These are phyloP conservation scores for Aphanomyces euteiches DNA, from an alignment of 352 stramenopile species.

Conservation along the genomic window DNA sequence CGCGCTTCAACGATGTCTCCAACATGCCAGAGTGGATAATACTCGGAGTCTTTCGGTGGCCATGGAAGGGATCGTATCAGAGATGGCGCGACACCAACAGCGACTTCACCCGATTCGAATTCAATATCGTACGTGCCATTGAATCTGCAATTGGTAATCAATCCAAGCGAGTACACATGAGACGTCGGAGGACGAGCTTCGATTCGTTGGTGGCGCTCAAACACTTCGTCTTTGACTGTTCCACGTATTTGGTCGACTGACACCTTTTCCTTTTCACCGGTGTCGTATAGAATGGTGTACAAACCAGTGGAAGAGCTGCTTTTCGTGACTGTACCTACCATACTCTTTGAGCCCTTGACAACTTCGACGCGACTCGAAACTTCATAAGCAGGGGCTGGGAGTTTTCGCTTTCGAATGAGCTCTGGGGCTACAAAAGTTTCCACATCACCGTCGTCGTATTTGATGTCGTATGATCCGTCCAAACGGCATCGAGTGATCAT, in stretches of 20 bases:
- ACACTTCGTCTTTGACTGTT: neutral
- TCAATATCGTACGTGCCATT: conserved; percentile 54
- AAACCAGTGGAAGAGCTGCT: neutral
- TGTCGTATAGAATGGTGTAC: conserved; percentile 2
- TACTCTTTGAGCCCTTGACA: neutral
- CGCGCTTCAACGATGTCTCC: conserved; percentile 22
- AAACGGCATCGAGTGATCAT: conserved; percentile 32
- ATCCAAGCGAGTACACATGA: neutral
- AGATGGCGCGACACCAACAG: neutral
- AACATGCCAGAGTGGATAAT: conserved; percentile 19
- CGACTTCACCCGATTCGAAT: conserved; percentile 34
- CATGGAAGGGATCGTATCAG: conserved; percentile 11
- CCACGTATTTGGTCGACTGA: neutral
- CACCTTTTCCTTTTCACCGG: conserved; percentile 14
- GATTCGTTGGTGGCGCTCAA: conserved; percentile 22
- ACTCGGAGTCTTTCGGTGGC: conserved; percentile 12
- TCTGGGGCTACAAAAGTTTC: conserved; percentile 41
- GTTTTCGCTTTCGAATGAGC: conserved; percentile 31
- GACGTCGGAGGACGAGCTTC: neutral
- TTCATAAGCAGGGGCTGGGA: neutral
- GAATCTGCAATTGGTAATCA: conserved; percentile 31
- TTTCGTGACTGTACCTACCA: conserved; percentile 13
- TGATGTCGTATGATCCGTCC: conserved; percentile 51
- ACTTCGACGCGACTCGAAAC: conserved; percentile 3
- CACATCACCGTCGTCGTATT: conserved; percentile 48